These are phyloP conservation scores for Echinosophora koreensis DNA, from an alignment of 306 rosid species.

Conservation along the genomic window DNA sequence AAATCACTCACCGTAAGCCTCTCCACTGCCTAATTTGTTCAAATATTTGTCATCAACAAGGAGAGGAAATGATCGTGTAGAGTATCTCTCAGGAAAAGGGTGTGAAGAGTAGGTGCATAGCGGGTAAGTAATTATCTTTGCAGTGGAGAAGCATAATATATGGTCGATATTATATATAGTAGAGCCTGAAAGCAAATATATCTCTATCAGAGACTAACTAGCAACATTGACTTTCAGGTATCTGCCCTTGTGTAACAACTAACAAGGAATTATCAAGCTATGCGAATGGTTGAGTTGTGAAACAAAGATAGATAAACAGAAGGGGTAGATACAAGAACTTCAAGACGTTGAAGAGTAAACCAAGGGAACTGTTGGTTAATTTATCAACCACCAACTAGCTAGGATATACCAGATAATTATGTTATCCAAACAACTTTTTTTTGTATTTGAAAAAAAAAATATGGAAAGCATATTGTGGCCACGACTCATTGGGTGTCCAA, in stretches of 20 bases:
- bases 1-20: conserved; percentile 47
- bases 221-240: conserved; percentile 50
- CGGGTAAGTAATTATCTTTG: no score
- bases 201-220: conserved; percentile 6
- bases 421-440: no score
- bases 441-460: no score
- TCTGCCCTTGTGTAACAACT: background rate
- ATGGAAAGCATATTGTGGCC: no score
- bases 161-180: background rate
- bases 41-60: background rate
- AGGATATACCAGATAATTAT: no score
- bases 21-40: background rate
- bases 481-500: no score
- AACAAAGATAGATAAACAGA: background rate
- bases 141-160: no score
- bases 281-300: background rate
- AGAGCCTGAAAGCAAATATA: background rate
- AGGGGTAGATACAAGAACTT: conserved; percentile 40
- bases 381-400: background rate
- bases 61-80: background rate
- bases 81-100: background rate
- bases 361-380: conserved; percentile 1
- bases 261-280: background rate
- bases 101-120: background rate
- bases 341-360: conserved; percentile 49